Conservation (phyloP, 768 basidiomycete genomes). For the Postia placenta region DNA sequence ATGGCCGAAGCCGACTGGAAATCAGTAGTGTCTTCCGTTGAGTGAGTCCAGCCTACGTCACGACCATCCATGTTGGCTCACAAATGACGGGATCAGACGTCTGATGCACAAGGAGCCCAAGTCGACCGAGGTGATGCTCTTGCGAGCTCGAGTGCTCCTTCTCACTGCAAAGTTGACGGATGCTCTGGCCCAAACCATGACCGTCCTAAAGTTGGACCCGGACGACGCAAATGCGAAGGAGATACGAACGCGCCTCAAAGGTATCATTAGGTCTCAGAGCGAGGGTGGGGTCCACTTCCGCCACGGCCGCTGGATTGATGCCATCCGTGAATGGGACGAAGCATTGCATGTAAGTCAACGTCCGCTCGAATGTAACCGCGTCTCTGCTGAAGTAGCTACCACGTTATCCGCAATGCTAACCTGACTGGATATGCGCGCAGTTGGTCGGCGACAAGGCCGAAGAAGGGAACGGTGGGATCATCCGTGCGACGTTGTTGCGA, state of each 20-base stretch:
- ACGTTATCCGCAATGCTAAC: background rate
- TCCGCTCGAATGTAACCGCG: background rate
- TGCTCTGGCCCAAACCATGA: slow-evolving; percentile 58
- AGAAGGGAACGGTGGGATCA: slow-evolving; percentile 70
- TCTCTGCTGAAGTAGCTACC: too few relatives aligned
- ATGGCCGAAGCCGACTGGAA: slow-evolving; percentile 6
- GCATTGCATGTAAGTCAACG: slow-evolving; percentile 48
- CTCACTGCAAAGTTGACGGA: slow-evolving; percentile 58
- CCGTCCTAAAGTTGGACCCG: slow-evolving; percentile 69
- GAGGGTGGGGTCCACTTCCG: slow-evolving; percentile 75
- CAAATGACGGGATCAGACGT: slow-evolving; percentile 38
- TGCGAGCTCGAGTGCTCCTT: slow-evolving; percentile 73
- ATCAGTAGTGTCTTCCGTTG: background rate
- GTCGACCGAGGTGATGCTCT: slow-evolving; percentile 66
- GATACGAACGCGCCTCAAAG: slow-evolving; percentile 64
- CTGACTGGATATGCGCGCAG: slow-evolving; percentile 25
- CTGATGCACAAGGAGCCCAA: slow-evolving; percentile 58
- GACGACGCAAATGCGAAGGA: slow-evolving; percentile 58
- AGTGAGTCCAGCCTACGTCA: slow-evolving; percentile 3
- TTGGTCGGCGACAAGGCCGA: slow-evolving; percentile 57
- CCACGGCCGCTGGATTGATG: slow-evolving; percentile 44
- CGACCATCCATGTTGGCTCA: background rate
- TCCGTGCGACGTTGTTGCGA: slow-evolving; percentile 67
- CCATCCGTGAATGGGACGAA: slow-evolving; percentile 58
- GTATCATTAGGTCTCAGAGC: slow-evolving; percentile 71